A percentile compares a stretch with the other conserved stretches of the same genome.
phyloP scores from a whole-genome alignment of 306 rosid genomes.

The Carpinus fangiana region DNA sequence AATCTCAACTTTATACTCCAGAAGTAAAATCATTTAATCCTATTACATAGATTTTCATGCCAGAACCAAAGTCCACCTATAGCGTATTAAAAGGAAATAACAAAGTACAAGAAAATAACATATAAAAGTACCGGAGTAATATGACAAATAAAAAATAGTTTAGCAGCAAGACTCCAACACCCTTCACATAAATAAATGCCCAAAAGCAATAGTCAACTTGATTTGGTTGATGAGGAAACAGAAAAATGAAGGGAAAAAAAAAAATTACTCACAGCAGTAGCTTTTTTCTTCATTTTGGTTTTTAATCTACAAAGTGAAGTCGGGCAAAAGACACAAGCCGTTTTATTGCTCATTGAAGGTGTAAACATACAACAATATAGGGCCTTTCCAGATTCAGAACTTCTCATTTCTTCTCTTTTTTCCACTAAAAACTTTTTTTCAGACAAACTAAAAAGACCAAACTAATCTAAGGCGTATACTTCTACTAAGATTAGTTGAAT shows the following conservation, averaged over 20 bases:
- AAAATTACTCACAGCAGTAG: neutral
- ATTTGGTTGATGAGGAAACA: neutral
- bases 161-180: no score
- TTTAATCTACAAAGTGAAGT: neutral
- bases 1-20: neutral
- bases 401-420: neutral
- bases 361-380: neutral
- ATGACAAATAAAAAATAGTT: no score
- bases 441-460: neutral
- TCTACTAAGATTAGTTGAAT: neutral
- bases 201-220: neutral
- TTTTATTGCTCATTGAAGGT: neutral
- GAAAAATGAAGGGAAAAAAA: neutral
- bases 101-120: no score
- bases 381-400: neutral
- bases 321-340: neutral
- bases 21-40: neutral
- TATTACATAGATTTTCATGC: neutral
- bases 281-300: neutral
- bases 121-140: no score
- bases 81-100: neutral
- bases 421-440: neutral
- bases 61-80: neutral
- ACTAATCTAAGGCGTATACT: neutral
- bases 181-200: no score